Evolutionary conservation across 1,139 yeast species (phyloP).

Genomic region (Meyerozyma elateridarum): DNA sequence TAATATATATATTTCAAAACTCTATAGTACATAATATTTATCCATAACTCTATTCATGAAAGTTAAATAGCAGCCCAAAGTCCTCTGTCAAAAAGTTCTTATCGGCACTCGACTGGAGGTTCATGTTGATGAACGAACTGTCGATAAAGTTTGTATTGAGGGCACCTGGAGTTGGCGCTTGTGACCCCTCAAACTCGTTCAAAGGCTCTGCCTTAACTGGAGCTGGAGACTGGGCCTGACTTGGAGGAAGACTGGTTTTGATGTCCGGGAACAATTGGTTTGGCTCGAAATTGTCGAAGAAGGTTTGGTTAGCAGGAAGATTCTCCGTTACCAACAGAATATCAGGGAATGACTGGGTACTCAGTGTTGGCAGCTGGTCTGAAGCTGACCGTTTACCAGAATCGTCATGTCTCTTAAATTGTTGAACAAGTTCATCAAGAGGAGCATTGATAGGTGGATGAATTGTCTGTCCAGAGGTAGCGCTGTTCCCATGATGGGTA

Average conservation of each 20-base stretch:
- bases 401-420: slow-evolving; percentile 17
- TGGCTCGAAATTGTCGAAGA: slow-evolving; percentile 46
- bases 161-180: slow-evolving; percentile 30
- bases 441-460: slow-evolving; percentile 11
- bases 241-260: slow-evolving; percentile 31
- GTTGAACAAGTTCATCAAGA: slow-evolving; percentile 32
- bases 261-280: slow-evolving; percentile 45
- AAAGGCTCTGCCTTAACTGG: slow-evolving; percentile 7
- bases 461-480: neutral
- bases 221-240: slow-evolving; percentile 35
- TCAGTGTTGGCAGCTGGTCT: slow-evolving; percentile 31
- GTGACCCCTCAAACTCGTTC: slow-evolving; percentile 10
- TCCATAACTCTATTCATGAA: slow-evolving; percentile 10
- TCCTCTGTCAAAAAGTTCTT: slow-evolving; percentile 31
- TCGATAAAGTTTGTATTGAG: slow-evolving; percentile 42
- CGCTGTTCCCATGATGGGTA: neutral
- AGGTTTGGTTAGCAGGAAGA: slow-evolving; percentile 36
- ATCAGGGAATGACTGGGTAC: slow-evolving; percentile 41
- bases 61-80: slow-evolving; percentile 27
- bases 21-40: slow-evolving; percentile 1
- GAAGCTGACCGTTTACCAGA: slow-evolving; percentile 5
- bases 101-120: slow-evolving; percentile 38
- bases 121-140: slow-evolving; percentile 42
- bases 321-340: slow-evolving; percentile 45
- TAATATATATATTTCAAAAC: slow-evolving; percentile 2